These are phyloP conservation scores for Podospora australis DNA, from an alignment of 495 filamentous ascomycete genomes.

Conservation along the genomic window DNA sequence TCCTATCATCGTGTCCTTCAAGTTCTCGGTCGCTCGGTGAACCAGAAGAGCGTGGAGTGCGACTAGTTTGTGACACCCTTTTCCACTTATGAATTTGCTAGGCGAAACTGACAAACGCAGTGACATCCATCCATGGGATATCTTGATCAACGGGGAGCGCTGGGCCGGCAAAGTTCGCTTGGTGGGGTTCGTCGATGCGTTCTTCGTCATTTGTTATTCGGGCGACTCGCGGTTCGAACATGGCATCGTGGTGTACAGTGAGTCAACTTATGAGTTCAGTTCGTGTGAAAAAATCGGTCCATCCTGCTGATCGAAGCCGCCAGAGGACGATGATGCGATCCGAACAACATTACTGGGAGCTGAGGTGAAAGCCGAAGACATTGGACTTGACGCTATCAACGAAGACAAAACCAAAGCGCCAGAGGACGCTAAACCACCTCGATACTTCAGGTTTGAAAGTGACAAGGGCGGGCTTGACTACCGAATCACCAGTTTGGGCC, in stretches of 20 bases:
- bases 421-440: constrained; percentile 11
- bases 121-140: constrained; percentile 39
- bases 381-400: constrained; percentile 20
- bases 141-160: constrained; percentile 32
- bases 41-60: constrained; percentile 33
- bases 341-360: constrained; percentile 21
- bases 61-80: constrained; percentile 25
- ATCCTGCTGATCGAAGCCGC: background rate
- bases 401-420: constrained; percentile 4
- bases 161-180: constrained; percentile 36
- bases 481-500: constrained; percentile 30
- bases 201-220: constrained; percentile 39
- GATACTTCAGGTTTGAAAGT: constrained; percentile 28
- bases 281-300: background rate
- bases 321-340: constrained; percentile 35
- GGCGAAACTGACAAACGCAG: constrained; percentile 17
- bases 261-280: constrained; percentile 1
- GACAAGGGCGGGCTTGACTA: constrained; percentile 25
- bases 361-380: constrained; percentile 11
- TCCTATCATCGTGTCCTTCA: constrained; percentile 38
- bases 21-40: constrained; percentile 30
- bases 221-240: constrained; percentile 32
- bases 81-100: background rate
- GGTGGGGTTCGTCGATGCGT: constrained; percentile 37
- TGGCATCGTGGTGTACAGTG: constrained; percentile 37